Base-by-base conservation (phyloP, 345 rosid genomes). In the Punica granatum region DNA sequence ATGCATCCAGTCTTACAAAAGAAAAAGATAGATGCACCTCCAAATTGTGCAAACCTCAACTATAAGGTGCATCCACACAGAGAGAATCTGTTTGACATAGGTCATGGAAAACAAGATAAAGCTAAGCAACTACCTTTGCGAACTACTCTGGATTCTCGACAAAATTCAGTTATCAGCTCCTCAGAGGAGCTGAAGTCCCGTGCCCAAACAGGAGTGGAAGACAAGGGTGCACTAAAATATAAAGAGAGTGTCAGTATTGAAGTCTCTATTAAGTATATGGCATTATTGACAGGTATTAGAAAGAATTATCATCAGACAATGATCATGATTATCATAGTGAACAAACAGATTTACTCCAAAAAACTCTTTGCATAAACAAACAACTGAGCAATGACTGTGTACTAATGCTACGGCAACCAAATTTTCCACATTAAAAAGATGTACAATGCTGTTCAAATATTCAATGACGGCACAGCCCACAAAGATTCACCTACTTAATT, bases 71-170 rank as follows among this genome's bases (percentile, higher is more conserved):
- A 51, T 56, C 34, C 13, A 14, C 54, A 49, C 6, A 1, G 1
- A 56, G 61, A 26, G 34, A 30, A 56, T 30, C 5, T 12, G 6
- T 28, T 53, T 26, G 61, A 30, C 14, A 51, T 25, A n/a, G 30
- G 30, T 23, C 30, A 51, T 18, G n/a, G 26, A 15, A 28, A 35
- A 63, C 13, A 35, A 53, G 31, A 34, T 44, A n/a, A 49, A 54
- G 65, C n/a, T 35, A 32, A 67, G 69, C 68, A 43, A 72, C 48
- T 76, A 92, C 99, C 99, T 87, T 89, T 92, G 19, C 92, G 98
- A 78, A 95, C 99, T 71, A 95, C 83, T 82, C 99, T 83, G 79
- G 98, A 95, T 76, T 95, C 98, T 81, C 99, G 85, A 74, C 92
- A 85, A 77, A 95, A 95, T 73, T 95, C 98, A 37, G 91, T 87